phyloP scores from a whole-genome alignment of 495 filamentous ascomycete genomes.

The Hamigera avellanea region DNA sequence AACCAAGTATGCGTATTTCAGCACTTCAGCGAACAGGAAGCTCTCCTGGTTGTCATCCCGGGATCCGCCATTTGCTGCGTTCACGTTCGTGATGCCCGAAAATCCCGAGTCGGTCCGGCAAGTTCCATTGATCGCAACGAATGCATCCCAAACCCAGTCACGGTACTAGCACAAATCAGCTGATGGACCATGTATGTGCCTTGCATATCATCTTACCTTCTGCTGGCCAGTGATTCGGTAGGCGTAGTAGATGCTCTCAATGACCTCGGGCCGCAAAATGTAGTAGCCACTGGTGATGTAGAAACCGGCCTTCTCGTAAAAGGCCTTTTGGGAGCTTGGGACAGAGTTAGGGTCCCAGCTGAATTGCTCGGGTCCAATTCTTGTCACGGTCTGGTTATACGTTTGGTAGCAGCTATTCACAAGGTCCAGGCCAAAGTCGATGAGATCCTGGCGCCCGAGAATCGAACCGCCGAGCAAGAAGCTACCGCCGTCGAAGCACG shows the following conservation, averaged over 20 bases:
- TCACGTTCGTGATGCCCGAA: slow-evolving; percentile 55
- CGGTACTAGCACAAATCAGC: slow-evolving; percentile 41
- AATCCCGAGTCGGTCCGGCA: slow-evolving; percentile 56
- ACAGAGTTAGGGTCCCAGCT: slow-evolving; percentile 47
- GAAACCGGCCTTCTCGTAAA: slow-evolving; percentile 60
- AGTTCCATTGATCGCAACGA: slow-evolving; percentile 55
- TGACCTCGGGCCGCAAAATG: slow-evolving; percentile 69
- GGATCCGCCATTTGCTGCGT: slow-evolving; percentile 44
- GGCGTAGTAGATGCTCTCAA: slow-evolving; percentile 85
- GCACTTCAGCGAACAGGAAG: slow-evolving; percentile 81
- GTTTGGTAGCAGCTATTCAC: slow-evolving; percentile 66
- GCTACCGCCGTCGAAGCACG: slow-evolving; percentile 80
- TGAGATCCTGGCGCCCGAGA: slow-evolving; percentile 49
- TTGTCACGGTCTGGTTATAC: slow-evolving; percentile 54
- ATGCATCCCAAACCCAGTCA: slow-evolving; percentile 80
- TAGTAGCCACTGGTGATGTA: slow-evolving; percentile 56
- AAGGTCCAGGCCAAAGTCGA: slow-evolving; percentile 64
- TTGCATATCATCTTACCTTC: slow-evolving; percentile 17
- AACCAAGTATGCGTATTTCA: slow-evolving; percentile 77
- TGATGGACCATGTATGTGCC: slow-evolving; percentile 5
- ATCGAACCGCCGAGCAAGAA: slow-evolving; percentile 77
- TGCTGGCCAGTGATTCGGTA: slow-evolving; percentile 63
- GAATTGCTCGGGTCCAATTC: slow-evolving; percentile 74
- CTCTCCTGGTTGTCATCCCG: slow-evolving; percentile 69
- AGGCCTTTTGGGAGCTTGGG: slow-evolving; percentile 35